Evolutionary conservation across 805 yeast species (phyloP), one percentile per base, ranked within the genome.

Genomic region (Wickerhamomyces alni): DNA sequence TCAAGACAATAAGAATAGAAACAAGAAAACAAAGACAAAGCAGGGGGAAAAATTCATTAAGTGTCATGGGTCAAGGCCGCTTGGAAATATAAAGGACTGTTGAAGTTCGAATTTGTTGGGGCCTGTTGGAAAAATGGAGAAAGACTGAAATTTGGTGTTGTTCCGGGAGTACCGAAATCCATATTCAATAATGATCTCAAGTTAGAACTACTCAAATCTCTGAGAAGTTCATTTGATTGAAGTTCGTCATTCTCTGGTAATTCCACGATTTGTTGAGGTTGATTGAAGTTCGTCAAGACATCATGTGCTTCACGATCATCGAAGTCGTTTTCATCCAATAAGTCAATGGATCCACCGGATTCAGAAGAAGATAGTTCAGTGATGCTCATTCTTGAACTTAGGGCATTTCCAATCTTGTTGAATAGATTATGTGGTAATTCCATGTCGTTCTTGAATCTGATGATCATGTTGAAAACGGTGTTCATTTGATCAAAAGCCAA

Each of bases 381-480:
- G 24, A 31, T 19, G 4, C 17, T 36, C 30, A 40, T 37, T 37
- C 44, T 46, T 17, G 49, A 45, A 22, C 42, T 42, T 31, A 51
- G 30, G 13, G 41, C 27, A 9, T 38, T 42, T 2, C 47, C 36
- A 27, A 51, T 47, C 39, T 49, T 51, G 30, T 35, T 15, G 27
- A 37, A 44, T 16, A 45, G 17, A 7, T 42, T 38, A 16, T 42
- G 38, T 22, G 55, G 50, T 10, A 51, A 27, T 29, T 47, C 52
- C 45, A 45, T 39, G 24, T 49, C 52, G 22, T 42, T 45, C 39
- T 47, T 47, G 40, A 48, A 44, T 28, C 46, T 43, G 21, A 50
- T 28, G 4, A 50, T 45, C 50, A 50, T 41, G 12, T 41, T 36
- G 27, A 44, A 50, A 11, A 52, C 35, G 3, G 46, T 33, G 13